These are phyloP conservation scores for Fusarium secorum DNA, from an alignment of 2,329 filamentous ascomycete genomes.

Conservation along the genomic window DNA sequence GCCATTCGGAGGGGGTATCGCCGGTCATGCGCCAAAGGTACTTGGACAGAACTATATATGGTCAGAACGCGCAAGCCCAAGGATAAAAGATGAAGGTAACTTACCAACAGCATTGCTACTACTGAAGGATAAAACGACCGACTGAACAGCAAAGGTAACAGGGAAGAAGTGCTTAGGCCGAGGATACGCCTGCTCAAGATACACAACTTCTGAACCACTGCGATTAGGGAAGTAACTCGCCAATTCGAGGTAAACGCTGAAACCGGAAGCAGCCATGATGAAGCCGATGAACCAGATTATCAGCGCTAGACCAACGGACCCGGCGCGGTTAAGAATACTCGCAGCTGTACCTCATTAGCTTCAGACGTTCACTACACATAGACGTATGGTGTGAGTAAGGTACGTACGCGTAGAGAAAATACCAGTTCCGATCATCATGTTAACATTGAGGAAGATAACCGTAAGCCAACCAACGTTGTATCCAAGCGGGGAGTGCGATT, in stretches of 20 bases:
- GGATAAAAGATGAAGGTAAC: rapidly evolving
- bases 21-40: constrained; percentile 69
- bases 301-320: constrained; percentile 68
- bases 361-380: rapidly evolving
- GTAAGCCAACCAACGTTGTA: constrained; percentile 65
- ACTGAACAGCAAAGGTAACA: constrained; percentile 69
- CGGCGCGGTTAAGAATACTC: constrained; percentile 64
- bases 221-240: constrained; percentile 72
- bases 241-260: constrained; percentile 69
- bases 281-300: constrained; percentile 72
- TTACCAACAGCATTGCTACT: constrained; percentile 67
- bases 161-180: constrained; percentile 71
- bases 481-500: constrained; percentile 64
- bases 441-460: constrained; percentile 67
- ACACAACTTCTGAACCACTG: constrained; percentile 71
- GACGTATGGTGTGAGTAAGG: rapidly evolving
- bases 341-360: background rate
- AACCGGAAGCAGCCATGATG: constrained; percentile 62
- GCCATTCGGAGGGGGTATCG: constrained; percentile 62
- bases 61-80: background rate
- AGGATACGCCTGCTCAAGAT: constrained; percentile 73
- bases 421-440: constrained; percentile 69
- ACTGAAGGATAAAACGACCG: constrained; percentile 70
- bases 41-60: constrained; percentile 59
- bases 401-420: constrained; percentile 70